A percentile compares a stretch with the other conserved stretches of the same genome.
Evolutionary conservation across 148 eudicot genomes (phyloP).

Genomic region (Camellia lanceoleosa): DNA sequence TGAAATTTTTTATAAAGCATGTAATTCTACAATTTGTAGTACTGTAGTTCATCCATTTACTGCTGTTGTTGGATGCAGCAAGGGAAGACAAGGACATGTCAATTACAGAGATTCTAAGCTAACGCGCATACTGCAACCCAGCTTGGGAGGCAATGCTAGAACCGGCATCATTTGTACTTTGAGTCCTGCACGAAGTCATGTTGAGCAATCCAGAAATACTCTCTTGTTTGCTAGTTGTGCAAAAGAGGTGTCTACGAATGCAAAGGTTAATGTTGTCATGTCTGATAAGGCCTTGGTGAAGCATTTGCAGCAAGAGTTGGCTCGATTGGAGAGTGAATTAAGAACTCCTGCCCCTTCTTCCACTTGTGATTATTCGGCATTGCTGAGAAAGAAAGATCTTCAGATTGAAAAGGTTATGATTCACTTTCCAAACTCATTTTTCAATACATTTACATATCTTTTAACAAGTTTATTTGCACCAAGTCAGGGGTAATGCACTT

Average conservation of each 20-base stretch:
- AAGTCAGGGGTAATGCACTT: not conserved
- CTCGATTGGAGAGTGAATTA: conserved; percentile 74
- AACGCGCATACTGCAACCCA: conserved; percentile 83
- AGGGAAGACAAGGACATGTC: conserved; percentile 86
- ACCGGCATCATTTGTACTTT: conserved; percentile 89
- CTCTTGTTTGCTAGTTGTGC: conserved; percentile 90
- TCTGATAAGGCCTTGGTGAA: conserved; percentile 94
- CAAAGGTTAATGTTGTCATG: conserved; percentile 92
- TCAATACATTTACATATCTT: not conserved
- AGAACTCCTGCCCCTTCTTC: conserved; percentile 67
- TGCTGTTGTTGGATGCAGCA: conserved; percentile 43
- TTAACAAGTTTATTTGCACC: not conserved
- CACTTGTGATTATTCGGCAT: conserved; percentile 54
- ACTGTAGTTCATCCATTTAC: not conserved
- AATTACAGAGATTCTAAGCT: conserved; percentile 93
- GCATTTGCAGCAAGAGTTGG: conserved; percentile 81
- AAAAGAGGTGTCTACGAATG: conserved; percentile 86
- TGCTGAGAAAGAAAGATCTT: conserved; percentile 71
- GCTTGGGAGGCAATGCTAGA: conserved; percentile 94
- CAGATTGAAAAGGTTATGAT: conserved; percentile 74
- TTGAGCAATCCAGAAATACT: conserved; percentile 92
- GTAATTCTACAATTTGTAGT: not conserved
- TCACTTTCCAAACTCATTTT: conserved; percentile 8
- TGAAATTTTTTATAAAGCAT: not conserved
- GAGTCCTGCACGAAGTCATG: conserved; percentile 86